phyloP scores from a whole-genome alignment of 495 filamentous ascomycete species.

The Penicillium cosmopolitanum region DNA sequence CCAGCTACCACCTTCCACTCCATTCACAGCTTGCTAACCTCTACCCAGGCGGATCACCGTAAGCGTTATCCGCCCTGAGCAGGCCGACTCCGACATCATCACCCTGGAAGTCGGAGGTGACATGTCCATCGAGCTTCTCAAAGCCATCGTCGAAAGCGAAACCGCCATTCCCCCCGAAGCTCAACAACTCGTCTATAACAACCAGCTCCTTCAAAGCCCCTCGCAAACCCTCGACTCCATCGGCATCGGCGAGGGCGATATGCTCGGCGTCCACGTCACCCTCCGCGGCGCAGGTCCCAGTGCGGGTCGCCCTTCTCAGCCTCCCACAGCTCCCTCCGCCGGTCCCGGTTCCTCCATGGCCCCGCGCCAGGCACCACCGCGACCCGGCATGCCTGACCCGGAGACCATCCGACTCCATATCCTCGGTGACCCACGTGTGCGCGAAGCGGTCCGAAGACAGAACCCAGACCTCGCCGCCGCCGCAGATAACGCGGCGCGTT shows the following conservation, averaged over 20 bases:
- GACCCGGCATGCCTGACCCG: conserved; percentile 61
- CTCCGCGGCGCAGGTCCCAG: conserved; percentile 18
- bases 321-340: conserved; percentile 14
- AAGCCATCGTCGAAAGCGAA: conserved; percentile 76
- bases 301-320: conserved; percentile 4
- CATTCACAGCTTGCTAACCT: not conserved
- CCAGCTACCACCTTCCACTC: not conserved
- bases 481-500: conserved; percentile 77
- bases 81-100: conserved; percentile 76
- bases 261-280: conserved; percentile 83
- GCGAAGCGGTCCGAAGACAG: conserved; percentile 66
- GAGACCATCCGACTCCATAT: conserved; percentile 84
- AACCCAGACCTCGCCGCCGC: conserved; percentile 76
- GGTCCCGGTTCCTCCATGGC: conserved; percentile 36
- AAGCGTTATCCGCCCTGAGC: conserved; percentile 73
- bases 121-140: conserved; percentile 85
- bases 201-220: conserved; percentile 75
- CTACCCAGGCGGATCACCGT: conserved; percentile 78
- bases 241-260: conserved; percentile 86
- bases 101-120: conserved; percentile 81
- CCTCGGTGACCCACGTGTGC: conserved; percentile 74
- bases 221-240: conserved; percentile 77
- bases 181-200: conserved; percentile 82
- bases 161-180: conserved; percentile 52
- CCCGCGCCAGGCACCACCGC: conserved; percentile 43